Evolutionary conservation across 2,329 filamentous ascomycete species (phyloP).

Genomic region (Colletotrichum musicola): DNA sequence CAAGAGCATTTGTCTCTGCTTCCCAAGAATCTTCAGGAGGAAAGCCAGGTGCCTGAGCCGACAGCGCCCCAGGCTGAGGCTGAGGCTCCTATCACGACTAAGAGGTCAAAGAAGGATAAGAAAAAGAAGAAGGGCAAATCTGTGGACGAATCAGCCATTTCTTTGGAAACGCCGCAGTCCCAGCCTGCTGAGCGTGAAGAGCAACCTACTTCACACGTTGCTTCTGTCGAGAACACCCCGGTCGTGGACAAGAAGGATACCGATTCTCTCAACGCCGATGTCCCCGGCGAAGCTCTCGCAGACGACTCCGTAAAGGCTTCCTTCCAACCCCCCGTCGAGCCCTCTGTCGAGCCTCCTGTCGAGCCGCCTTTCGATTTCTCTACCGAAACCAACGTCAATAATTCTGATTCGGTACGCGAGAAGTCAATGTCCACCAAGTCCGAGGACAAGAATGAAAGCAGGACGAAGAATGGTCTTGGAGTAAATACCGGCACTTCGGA

Average conservation of each 20-base stretch:
- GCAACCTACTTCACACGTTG: neutral
- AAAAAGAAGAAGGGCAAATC: slow-evolving; percentile 43
- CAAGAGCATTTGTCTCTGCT: too few relatives aligned
- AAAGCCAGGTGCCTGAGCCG: too few relatives aligned
- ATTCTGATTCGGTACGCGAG: too few relatives aligned
- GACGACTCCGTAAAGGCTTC: neutral
- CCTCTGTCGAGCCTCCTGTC: neutral
- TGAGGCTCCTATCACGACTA: slow-evolving; percentile 5
- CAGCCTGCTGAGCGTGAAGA: neutral
- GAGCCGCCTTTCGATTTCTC: neutral
- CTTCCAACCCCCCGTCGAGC: neutral
- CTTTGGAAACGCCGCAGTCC: too few relatives aligned
- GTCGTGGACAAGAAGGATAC: neutral
- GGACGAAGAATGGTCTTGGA: too few relatives aligned
- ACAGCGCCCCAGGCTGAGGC: too few relatives aligned
- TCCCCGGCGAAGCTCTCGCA: neutral
- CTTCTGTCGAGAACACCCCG: neutral
- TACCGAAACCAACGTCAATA: neutral
- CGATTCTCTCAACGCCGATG: neutral
- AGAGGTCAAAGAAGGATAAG: slow-evolving; percentile 45
- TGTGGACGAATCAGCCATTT: neutral
- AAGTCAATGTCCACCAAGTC: too few relatives aligned
- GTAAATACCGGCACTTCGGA: too few relatives aligned
- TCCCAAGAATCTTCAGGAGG: too few relatives aligned
- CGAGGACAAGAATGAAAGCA: too few relatives aligned